Evolutionary conservation across 1,284 basidiomycete genomes (phyloP), one percentile per base, ranked within the genome.

Genomic region (Peniophora sp.): DNA sequence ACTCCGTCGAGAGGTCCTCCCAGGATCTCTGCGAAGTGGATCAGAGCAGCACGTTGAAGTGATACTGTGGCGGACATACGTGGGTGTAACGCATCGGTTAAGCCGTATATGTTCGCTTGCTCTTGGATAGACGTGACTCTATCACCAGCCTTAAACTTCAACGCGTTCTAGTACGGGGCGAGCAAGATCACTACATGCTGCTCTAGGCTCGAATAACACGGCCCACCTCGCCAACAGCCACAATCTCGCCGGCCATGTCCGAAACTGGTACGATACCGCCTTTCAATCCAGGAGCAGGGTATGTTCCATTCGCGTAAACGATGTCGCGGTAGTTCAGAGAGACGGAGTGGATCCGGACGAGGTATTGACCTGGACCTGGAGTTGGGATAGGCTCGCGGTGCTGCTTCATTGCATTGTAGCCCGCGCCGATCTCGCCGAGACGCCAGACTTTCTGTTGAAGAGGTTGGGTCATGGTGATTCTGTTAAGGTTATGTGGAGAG

Each of bases 1-100:
- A 52, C 50, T 15, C 54, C 54, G 37, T 55, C 54, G 27, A 53
- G 49, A 8, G 47, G 48, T 3, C 36, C 52, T 10, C 52, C 54
- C 15, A 55, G 24, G 23, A n/a, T 22, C 18, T n/a, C 47, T 48
- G 23, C 12, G 20, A 10, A 9, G 43, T n/a, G 23, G 10, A 9
- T 23, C 20, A 15, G 9, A 45, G 10, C 37, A 17, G 18, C 37
- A 45, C 23, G 23, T 20, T 22, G 15, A 10, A 20, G 5, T 20
- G 10, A 45, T 8, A 20, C n/a, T 8, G 37, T n/a, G n/a, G n/a
- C n/a, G n/a, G n/a, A 41, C 37, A 15, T 20, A 41, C 37, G 37
- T n/a, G 37, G 37, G 18, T 41, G 27, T 32, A 6, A 22, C 12
- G 14, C 14, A 20, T 44, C 23, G n/a, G 17, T n/a, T 9, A 22